Evolutionary conservation across 768 basidiomycete species (phyloP).

Genomic region (Fomitopsis pulvina): DNA sequence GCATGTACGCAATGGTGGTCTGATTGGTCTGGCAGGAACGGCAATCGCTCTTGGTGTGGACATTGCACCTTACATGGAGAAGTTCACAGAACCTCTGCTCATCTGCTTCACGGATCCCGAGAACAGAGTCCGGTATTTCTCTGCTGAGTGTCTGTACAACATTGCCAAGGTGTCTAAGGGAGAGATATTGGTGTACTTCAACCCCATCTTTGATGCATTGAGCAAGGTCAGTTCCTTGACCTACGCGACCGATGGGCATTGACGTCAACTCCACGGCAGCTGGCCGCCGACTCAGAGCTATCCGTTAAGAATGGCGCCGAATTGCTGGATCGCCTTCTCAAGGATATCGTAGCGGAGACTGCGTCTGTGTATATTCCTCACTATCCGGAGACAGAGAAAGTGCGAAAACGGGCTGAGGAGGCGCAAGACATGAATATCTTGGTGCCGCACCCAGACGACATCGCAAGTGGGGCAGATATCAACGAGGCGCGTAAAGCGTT

Average conservation of each 20-base stretch:
- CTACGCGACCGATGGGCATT: background rate
- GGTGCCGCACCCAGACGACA: conserved; percentile 55
- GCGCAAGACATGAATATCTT: conserved; percentile 48
- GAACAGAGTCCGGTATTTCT: conserved; percentile 94
- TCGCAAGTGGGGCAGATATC: conserved; percentile 30
- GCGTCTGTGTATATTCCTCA: conserved; percentile 92
- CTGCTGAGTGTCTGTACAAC: conserved; percentile 97
- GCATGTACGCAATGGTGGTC: conserved; percentile 88
- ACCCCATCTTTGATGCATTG: conserved; percentile 95
- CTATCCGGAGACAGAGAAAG: conserved; percentile 72
- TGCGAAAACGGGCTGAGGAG: conserved; percentile 31
- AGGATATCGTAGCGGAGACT: conserved; percentile 96
- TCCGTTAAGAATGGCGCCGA: conserved; percentile 99
- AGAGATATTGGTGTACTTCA: conserved; percentile 94
- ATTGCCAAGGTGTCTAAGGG: conserved; percentile 97
- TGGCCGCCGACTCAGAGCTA: conserved; percentile 90
- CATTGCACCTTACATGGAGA: conserved; percentile 90
- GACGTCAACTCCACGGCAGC: conserved; percentile 38
- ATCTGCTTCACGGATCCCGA: conserved; percentile 92
- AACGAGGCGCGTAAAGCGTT: conserved; percentile 66
- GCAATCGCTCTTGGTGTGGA: conserved; percentile 96
- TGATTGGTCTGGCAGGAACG: conserved; percentile 93
- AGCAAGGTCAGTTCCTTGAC: conserved; percentile 65
- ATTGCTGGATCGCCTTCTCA: conserved; percentile 91
- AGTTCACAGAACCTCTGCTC: conserved; percentile 83